Conservation (phyloP, 441 rosid genomes). For the Brassica hybrid region DNA sequence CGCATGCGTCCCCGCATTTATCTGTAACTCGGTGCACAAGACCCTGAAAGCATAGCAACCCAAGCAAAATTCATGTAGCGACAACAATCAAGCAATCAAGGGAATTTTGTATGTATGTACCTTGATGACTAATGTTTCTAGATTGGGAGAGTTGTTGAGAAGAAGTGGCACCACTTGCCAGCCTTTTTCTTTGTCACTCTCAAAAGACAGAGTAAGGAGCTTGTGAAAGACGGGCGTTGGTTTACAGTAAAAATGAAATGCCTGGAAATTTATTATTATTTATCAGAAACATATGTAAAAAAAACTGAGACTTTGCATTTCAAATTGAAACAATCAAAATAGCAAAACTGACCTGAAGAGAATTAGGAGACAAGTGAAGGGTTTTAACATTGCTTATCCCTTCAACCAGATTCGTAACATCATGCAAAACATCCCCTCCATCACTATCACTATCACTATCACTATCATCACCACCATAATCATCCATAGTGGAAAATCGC, state of each 20-base stretch:
- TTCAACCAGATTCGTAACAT: too few species aligned
- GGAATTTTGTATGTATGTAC: too few species aligned
- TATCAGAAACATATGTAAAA: not conserved
- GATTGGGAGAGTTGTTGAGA: constrained; percentile 7
- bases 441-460: too few species aligned
- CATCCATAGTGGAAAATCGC: too few species aligned
- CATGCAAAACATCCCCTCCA: too few species aligned
- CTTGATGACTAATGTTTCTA: constrained; percentile 1
- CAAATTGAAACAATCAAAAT: not conserved
- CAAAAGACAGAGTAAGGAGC: not conserved
- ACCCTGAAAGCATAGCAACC: too few species aligned
- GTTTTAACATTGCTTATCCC: too few species aligned
- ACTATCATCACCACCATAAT: too few species aligned
- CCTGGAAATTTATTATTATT: not conserved
- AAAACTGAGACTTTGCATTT: not conserved
- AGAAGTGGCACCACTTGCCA: constrained; percentile 18
- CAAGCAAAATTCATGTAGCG: not conserved
- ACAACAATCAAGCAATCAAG: too few species aligned
- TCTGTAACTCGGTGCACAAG: constrained; percentile 9
- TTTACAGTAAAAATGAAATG: not conserved
- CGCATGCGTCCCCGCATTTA: not conserved
- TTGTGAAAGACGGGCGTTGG: not conserved
- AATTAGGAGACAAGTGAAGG: too few species aligned
- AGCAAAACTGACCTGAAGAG: too few species aligned
- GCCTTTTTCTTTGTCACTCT: not conserved